These are phyloP conservation scores for Mycena rebaudengoi DNA, from an alignment of 768 basidiomycete species.

Conservation along the genomic window DNA sequence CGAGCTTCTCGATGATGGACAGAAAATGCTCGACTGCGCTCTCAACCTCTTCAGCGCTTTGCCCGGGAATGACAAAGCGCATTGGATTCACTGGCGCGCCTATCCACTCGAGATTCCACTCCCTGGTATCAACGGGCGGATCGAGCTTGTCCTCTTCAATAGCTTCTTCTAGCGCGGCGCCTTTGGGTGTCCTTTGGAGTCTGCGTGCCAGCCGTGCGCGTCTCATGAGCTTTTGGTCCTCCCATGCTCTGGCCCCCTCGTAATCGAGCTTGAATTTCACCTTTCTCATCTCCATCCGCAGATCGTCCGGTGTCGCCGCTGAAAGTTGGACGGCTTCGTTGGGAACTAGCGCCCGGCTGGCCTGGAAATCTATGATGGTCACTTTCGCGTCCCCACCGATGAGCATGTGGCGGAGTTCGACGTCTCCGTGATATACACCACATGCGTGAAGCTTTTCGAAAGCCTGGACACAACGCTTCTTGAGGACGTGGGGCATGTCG, in stretches of 20 bases:
- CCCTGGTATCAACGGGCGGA: conserved; percentile 70
- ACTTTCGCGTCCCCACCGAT: conserved; percentile 62
- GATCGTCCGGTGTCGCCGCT: conserved; percentile 48
- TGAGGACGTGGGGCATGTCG: conserved; percentile 63
- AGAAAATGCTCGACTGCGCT: conserved; percentile 19
- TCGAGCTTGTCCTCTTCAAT: conserved; percentile 59
- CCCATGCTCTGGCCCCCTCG: conserved; percentile 30
- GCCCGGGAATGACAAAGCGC: conserved; percentile 27
- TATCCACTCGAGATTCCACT: conserved; percentile 56
- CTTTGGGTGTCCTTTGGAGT: conserved; percentile 3
- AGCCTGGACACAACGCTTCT: conserved; percentile 59
- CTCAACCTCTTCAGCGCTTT: conserved; percentile 18
- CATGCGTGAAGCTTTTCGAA: conserved; percentile 56
- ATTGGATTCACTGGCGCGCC: conserved; percentile 3
- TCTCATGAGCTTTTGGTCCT: conserved; percentile 24
- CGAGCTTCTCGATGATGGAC: conserved; percentile 16
- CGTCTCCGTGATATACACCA: conserved; percentile 58
- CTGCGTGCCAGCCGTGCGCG: conserved; percentile 10
- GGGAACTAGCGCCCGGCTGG: conserved; percentile 39
- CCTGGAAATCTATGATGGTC: conserved; percentile 64
- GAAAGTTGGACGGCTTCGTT: conserved; percentile 42
- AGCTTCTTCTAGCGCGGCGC: not conserved
- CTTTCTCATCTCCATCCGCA: conserved; percentile 61
- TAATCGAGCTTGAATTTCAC: conserved; percentile 64
- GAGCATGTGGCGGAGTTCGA: conserved; percentile 60